Percentiles rank a stretch among this genome's conserved stretches.
phyloP scores from a whole-genome alignment of 1,284 basidiomycete genomes.

The Microbotryum saponariae region DNA sequence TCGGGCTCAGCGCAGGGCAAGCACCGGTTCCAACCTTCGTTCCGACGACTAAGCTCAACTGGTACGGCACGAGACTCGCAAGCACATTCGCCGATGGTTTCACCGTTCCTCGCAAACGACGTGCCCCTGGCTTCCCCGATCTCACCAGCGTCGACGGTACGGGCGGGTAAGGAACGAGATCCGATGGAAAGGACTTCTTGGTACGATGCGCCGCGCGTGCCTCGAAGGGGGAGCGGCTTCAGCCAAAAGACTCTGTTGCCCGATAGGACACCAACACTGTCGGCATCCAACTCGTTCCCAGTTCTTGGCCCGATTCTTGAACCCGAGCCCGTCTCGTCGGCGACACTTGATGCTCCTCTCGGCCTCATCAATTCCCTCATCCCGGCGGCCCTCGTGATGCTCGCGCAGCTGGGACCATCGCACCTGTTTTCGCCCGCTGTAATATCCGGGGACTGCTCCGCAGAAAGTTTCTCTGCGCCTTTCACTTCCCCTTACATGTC shows the following conservation, averaged over 20 bases:
- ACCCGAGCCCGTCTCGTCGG: not conserved
- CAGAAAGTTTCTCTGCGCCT: no score
- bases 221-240: slow-evolving; percentile 15
- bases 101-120: slow-evolving; percentile 2
- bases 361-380: slow-evolving; percentile 30
- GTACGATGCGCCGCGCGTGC: not conserved
- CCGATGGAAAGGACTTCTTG: slow-evolving; percentile 19
- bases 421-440: slow-evolving; percentile 33
- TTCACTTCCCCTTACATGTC: no score
- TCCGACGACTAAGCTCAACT: slow-evolving; percentile 7
- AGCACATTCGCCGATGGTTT: slow-evolving; percentile 7
- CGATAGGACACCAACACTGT: not conserved
- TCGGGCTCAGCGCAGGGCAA: not conserved
- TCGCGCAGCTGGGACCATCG: slow-evolving; percentile 33
- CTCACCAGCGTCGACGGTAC: slow-evolving; percentile 19
- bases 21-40: slow-evolving; percentile 13
- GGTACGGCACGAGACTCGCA: slow-evolving; percentile 5
- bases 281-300: not conserved
- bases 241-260: slow-evolving; percentile 24
- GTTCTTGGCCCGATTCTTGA: slow-evolving; percentile 16
- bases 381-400: slow-evolving; percentile 31
- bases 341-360: slow-evolving; percentile 23
- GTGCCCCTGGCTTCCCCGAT: slow-evolving; percentile 9
- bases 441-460: not conserved
- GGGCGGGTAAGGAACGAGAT: slow-evolving; percentile 19